Conservation (phyloP, 2,329 filamentous ascomycete species). For the Monosporascus sp. region DNA sequence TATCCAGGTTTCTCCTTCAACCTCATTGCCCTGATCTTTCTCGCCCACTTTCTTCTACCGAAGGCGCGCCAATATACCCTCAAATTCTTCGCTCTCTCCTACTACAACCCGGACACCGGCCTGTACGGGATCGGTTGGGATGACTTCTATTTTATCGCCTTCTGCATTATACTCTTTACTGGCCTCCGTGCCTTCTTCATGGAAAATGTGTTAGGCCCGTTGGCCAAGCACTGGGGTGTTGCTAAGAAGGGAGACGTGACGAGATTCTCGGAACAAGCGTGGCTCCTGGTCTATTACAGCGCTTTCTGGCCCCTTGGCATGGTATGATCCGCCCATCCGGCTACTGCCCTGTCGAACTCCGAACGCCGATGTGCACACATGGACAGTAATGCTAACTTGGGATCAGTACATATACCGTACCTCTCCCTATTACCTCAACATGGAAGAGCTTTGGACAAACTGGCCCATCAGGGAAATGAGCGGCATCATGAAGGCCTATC, state of each 20-base stretch:
- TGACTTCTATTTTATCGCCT: constrained; percentile 71
- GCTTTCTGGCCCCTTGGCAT: constrained; percentile 80
- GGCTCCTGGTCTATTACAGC: constrained; percentile 79
- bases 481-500: constrained; percentile 79
- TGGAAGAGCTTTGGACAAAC: constrained; percentile 73
- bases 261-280: constrained; percentile 90
- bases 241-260: constrained; percentile 70
- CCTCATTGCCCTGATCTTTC: constrained; percentile 74
- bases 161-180: constrained; percentile 81
- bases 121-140: constrained; percentile 73
- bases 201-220: constrained; percentile 79
- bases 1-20: constrained; percentile 74
- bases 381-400: constrained; percentile 2
- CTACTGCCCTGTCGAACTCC: neutral
- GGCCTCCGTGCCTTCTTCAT: constrained; percentile 78
- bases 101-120: constrained; percentile 66
- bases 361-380: neutral
- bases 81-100: constrained; percentile 84
- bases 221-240: constrained; percentile 69
- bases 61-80: constrained; percentile 72
- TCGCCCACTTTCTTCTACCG: constrained; percentile 79
- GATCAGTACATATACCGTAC: constrained; percentile 71
- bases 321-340: constrained; percentile 44
- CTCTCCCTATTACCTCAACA: constrained; percentile 73
- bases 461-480: constrained; percentile 77